A percentile compares a stretch with the other conserved stretches of the same genome.
Conservation (phyloP, 2,329 filamentous ascomycete genomes). For the Arthroderma uncinatum region DNA sequence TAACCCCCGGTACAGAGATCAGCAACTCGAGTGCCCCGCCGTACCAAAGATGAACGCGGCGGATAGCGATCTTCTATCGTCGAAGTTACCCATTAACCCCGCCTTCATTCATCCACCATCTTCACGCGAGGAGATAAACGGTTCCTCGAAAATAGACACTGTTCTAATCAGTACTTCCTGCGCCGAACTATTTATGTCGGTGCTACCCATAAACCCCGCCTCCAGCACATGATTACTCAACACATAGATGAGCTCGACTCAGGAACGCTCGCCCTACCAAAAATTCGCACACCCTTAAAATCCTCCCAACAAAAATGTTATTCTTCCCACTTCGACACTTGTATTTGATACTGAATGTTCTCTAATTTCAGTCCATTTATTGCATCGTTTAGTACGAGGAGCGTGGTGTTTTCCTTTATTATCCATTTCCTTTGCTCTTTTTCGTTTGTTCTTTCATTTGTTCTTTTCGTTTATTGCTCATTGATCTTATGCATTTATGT, state of each 20-base stretch:
- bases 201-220: constrained; percentile 10
- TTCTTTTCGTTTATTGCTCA: not conserved
- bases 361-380: constrained; percentile 6
- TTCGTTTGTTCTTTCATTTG: constrained; percentile 4
- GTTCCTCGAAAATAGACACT: not conserved
- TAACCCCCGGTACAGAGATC: not conserved
- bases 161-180: not conserved
- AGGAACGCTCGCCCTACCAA: not conserved
- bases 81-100: constrained; percentile 9
- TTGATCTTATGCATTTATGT: constrained; percentile 6
- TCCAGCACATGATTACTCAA: constrained; percentile 1
- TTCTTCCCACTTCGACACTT: constrained; percentile 3
- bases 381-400: constrained; percentile 4
- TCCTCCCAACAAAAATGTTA: not conserved
- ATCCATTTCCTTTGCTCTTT: not conserved
- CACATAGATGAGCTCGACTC: constrained; percentile 4
- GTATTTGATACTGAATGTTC: constrained; percentile 6
- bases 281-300: not conserved
- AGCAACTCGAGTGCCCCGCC: not conserved
- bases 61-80: constrained; percentile 2
- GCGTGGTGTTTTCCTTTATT: constrained; percentile 2
- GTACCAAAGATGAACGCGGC: not conserved
- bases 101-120: not conserved
- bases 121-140: not conserved
- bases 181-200: not conserved